phyloP scores from a whole-genome alignment of 2,329 filamentous ascomycete species.

The Ophiocordyceps camponoti-floridani region DNA sequence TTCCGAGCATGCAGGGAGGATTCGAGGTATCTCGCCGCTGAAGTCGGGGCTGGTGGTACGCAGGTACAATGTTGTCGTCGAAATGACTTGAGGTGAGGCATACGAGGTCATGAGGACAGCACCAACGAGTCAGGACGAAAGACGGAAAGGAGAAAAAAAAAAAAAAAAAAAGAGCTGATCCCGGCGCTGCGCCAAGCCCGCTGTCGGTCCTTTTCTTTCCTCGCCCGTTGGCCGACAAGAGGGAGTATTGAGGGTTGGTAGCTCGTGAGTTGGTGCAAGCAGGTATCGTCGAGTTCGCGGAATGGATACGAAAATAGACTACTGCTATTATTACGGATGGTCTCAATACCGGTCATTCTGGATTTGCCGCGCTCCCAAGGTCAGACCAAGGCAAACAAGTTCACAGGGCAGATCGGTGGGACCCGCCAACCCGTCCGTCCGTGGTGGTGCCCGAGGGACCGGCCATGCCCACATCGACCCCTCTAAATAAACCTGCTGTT shows the following conservation, averaged over 20 bases:
- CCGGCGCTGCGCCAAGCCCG: conserved; percentile 1
- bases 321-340: no score
- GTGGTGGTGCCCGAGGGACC: conserved; percentile 1
- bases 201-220: conserved; percentile 2
- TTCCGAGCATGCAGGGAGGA: neutral
- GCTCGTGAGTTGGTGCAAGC: no score
- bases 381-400: neutral
- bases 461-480: conserved; percentile 3
- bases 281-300: no score
- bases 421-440: conserved; percentile 2
- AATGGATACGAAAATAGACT: neutral
- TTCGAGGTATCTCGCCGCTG: no score
- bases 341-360: neutral
- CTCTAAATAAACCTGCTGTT: conserved; percentile 4
- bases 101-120: conserved; percentile 4
- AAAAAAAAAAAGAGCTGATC: neutral
- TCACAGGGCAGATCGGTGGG: conserved; percentile 9
- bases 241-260: neutral
- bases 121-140: conserved; percentile 14
- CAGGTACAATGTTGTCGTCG: no score
- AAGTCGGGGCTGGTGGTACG: no score
- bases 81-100: no score
- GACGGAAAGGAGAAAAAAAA: neutral
- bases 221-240: neutral
- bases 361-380: neutral